phyloP scores from a whole-genome alignment of 305 asterid species.

The Withania somnifera region DNA sequence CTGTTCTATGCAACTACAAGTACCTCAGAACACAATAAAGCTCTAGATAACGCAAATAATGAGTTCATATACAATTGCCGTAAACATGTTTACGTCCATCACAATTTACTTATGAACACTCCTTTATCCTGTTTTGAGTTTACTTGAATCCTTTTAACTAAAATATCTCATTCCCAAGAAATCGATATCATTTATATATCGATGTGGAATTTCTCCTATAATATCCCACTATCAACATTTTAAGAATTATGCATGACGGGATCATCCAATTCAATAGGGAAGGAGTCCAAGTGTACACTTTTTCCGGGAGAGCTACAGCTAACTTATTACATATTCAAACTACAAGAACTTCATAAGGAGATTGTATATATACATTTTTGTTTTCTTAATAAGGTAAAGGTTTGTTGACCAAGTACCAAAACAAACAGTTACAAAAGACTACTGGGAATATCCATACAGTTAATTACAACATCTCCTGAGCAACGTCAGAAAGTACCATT shows the following conservation, averaged over 20 bases:
- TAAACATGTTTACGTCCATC: neutral
- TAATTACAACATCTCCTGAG: too few species aligned
- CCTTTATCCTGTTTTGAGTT: neutral
- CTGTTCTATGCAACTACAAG: neutral
- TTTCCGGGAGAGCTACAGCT: neutral
- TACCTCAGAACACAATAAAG: neutral
- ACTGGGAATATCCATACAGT: too few species aligned
- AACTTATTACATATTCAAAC: neutral
- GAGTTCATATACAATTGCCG: neutral
- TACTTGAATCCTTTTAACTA: neutral
- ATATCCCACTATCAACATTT: neutral
- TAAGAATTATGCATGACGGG: neutral
- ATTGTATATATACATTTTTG: too few species aligned
- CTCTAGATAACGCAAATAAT: neutral
- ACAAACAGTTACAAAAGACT: too few species aligned
- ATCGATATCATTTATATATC: neutral
- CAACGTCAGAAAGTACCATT: too few species aligned
- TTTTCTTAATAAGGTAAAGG: too few species aligned
- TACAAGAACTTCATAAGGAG: neutral
- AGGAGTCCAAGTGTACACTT: neutral
- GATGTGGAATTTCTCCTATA: neutral
- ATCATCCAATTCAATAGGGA: neutral
- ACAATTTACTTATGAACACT: neutral
- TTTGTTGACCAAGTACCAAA: too few species aligned
- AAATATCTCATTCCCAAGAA: neutral